A percentile compares a stretch with the other conserved stretches of the same genome.
phyloP scores from a whole-genome alignment of 345 rosid genomes.

The Salix brachista region DNA sequence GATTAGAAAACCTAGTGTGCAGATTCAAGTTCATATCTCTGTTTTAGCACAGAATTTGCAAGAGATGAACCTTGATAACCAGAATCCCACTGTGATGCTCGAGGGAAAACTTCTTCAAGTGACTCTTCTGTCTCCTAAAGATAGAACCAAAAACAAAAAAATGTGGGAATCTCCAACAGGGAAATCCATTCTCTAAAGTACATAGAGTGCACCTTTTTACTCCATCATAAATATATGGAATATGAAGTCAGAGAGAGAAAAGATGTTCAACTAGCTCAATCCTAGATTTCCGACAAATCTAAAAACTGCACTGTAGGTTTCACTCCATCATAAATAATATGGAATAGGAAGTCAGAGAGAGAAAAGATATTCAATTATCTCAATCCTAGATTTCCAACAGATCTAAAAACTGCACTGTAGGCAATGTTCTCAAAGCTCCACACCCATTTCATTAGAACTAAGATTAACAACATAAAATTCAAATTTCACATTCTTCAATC shows the following conservation, averaged over 20 bases:
- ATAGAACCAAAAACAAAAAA: constrained; percentile 16
- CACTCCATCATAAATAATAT: neutral
- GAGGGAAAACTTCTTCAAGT: constrained; percentile 54
- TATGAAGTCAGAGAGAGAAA: neutral
- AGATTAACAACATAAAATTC: neutral
- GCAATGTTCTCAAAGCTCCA: neutral
- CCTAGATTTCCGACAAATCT: neutral
- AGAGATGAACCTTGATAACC: constrained; percentile 65
- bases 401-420: neutral
- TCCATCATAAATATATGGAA: neutral
- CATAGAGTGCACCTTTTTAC: neutral
- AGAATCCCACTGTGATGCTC: constrained; percentile 45
- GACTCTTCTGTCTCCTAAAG: constrained; percentile 60
- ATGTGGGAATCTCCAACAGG: neutral
- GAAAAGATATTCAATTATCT: neutral
- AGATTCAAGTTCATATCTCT: constrained; percentile 8
- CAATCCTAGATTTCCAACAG: neutral
- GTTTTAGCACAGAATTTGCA: constrained; percentile 9
- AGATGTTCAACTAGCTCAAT: neutral
- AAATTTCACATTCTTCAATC: neutral
- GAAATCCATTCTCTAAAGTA: neutral
- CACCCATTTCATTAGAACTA: neutral
- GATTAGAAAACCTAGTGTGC: constrained; percentile 7
- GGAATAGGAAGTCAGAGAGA: neutral
- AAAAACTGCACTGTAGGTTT: neutral